Conservation (phyloP, 1,284 basidiomycete species). For the Leccinum huronense region DNA sequence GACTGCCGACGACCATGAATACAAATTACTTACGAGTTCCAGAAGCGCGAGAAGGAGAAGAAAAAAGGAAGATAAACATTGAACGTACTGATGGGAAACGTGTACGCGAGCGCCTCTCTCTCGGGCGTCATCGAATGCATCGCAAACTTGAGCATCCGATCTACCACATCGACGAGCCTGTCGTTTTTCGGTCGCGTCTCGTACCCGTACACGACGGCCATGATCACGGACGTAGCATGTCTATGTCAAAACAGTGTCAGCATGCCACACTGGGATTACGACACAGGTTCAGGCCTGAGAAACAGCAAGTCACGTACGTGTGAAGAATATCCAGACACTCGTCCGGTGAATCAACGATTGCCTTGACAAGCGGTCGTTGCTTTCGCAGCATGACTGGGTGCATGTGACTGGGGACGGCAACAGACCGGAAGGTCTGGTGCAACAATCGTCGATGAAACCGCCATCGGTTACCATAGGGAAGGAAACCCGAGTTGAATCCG, state of each 20-base stretch:
- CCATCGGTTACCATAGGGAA: constrained; percentile 10
- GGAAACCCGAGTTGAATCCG: constrained; percentile 9
- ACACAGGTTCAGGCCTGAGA: background rate
- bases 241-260: background rate
- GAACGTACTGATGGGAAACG: constrained; percentile 7
- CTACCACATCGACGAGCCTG: constrained; percentile 4
- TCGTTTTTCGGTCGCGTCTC: constrained; percentile 4
- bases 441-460: constrained; percentile 3
- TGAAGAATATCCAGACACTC: constrained; percentile 7
- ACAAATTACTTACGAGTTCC: background rate
- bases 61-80: background rate
- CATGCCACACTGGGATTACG: background rate
- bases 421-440: constrained; percentile 5
- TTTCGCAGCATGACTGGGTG: constrained; percentile 9
- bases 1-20: constrained; percentile 3
- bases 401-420: constrained; percentile 1
- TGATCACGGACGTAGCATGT: constrained; percentile 9
- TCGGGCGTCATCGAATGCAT: constrained; percentile 9
- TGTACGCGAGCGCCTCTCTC: constrained; percentile 8
- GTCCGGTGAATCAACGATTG: constrained; percentile 5
- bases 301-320: background rate
- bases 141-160: constrained; percentile 8
- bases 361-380: constrained; percentile 3
- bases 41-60: background rate
- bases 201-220: constrained; percentile 6